A percentile compares a stretch with the other conserved stretches of the same genome.
phyloP scores from a whole-genome alignment of 75 land plant species.

The Cryptomeria japonica region DNA sequence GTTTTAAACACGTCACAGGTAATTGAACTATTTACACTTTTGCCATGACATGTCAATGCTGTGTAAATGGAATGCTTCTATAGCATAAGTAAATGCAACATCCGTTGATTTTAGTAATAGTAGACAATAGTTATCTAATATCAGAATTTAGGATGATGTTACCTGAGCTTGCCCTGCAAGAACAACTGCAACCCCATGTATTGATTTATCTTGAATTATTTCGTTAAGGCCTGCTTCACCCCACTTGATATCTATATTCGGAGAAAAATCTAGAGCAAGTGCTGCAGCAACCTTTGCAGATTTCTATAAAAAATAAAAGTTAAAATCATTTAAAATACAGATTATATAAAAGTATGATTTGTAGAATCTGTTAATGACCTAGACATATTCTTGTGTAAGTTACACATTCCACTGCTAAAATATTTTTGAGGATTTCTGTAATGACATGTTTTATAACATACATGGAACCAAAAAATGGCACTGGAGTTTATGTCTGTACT shows the following conservation, averaged over 20 bases:
- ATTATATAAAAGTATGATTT: background rate
- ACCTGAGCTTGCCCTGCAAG: constrained; percentile 94
- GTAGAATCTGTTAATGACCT: background rate
- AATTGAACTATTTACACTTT: too few relatives aligned
- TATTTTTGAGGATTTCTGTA: background rate
- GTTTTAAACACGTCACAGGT: too few relatives aligned
- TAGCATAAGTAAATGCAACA: background rate
- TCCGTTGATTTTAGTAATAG: background rate
- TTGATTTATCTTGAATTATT: constrained; percentile 61
- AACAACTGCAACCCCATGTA: constrained; percentile 87
- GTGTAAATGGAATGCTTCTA: background rate
- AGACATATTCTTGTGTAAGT: background rate
- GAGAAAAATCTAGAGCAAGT: constrained; percentile 60
- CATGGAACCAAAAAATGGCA: background rate
- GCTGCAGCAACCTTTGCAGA: constrained; percentile 54
- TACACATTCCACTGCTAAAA: background rate
- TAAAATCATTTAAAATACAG: background rate
- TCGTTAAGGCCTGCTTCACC: constrained; percentile 81
- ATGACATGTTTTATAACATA: background rate
- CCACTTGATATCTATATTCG: constrained; percentile 77
- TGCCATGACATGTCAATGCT: too few relatives aligned
- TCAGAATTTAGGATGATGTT: constrained; percentile 6
- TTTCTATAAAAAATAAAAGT: constrained; percentile 23
- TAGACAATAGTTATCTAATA: background rate
- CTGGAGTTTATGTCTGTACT: background rate